Conservation (phyloP, 106 monocot species). For the Dioscorea alata region DNA sequence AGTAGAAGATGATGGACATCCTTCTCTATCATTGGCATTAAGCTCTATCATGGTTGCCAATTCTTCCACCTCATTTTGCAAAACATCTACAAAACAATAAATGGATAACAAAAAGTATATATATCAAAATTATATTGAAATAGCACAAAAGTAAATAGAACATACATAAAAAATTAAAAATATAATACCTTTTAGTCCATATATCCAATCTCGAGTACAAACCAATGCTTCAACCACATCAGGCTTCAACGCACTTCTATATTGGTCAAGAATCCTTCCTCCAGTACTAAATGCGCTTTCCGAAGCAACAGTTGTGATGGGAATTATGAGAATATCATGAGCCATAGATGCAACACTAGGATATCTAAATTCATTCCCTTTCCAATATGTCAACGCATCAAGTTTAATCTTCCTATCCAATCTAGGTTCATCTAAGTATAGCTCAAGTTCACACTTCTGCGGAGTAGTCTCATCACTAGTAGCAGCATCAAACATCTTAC, state of each 20-base stretch:
- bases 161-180: too few species aligned
- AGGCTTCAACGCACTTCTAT: background rate
- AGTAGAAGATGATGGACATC: too few species aligned
- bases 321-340: background rate
- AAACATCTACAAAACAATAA: too few species aligned
- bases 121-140: too few species aligned
- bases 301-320: background rate
- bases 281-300: background rate
- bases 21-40: too few species aligned
- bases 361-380: background rate
- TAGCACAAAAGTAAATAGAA: too few species aligned
- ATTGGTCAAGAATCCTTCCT: background rate
- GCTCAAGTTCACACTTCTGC: background rate
- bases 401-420: too few species aligned
- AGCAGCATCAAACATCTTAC: background rate
- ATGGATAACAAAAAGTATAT: too few species aligned
- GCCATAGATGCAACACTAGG: background rate
- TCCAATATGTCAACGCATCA: too few species aligned
- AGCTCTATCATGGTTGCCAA: too few species aligned
- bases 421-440: background rate
- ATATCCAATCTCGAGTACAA: background rate
- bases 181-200: background rate
- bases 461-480: background rate
- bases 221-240: background rate
- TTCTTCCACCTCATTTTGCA: too few species aligned